A percentile compares a stretch with the other conserved stretches of the same genome.
phyloP scores from a whole-genome alignment of 169 alveolate genomes.

The Cryptosporidium ryanae region DNA sequence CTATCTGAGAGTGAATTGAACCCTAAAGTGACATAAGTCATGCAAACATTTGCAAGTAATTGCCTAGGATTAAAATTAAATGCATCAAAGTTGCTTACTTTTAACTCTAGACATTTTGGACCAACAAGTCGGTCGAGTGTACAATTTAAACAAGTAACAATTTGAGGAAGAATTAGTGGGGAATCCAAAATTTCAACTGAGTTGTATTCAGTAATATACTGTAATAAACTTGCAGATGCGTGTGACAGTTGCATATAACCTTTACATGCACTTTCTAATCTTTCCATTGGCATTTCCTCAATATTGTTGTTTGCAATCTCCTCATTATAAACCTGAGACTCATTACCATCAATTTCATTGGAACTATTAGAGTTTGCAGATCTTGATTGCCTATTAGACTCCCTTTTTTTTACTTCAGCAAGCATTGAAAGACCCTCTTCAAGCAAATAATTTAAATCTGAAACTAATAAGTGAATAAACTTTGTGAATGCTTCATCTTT shows the following conservation, averaged over 20 bases:
- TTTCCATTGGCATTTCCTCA: conserved; percentile 78
- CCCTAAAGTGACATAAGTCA: conserved; percentile 80
- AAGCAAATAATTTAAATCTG: conserved; percentile 85
- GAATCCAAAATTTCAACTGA: conserved; percentile 79
- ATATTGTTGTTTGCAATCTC: conserved; percentile 34
- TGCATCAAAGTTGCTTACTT: conserved; percentile 87
- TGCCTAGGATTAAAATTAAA: conserved; percentile 88
- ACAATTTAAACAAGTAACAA: conserved; percentile 88
- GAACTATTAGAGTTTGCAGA: conserved; percentile 26
- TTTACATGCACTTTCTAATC: conserved; percentile 61
- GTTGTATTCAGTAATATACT: conserved; percentile 81
- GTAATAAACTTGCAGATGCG: conserved; percentile 82
- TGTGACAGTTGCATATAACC: conserved; percentile 74
- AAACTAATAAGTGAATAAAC: conserved; percentile 86
- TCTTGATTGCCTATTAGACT: conserved; percentile 76
- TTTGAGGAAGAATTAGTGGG: conserved; percentile 85
- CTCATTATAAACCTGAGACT: not conserved
- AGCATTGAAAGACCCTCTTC: conserved; percentile 89
- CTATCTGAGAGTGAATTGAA: conserved; percentile 33
- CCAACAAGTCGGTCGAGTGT: conserved; percentile 90
- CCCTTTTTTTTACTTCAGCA: conserved; percentile 87
- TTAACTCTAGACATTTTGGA: conserved; percentile 86
- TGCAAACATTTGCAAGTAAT: conserved; percentile 82
- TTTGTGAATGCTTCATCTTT: conserved; percentile 86
- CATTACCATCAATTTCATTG: not conserved